Conservation (phyloP, 257 asterid genomes). For the Buddleja alternifolia region DNA sequence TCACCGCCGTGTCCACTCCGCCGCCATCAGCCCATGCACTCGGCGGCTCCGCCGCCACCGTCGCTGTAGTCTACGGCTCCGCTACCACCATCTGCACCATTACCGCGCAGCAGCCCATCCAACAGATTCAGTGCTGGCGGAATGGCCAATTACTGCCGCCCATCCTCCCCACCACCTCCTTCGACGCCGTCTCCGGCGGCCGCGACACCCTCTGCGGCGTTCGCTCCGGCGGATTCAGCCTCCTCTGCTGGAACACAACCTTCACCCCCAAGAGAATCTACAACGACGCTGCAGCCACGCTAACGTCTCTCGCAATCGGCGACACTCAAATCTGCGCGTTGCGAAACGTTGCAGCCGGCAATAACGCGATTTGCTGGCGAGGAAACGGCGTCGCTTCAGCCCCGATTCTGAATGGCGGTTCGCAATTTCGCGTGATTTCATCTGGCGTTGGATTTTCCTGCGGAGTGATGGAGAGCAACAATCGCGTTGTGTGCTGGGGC, state of each 20-base stretch:
- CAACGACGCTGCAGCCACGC: constrained; percentile 39
- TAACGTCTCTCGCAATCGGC: constrained; percentile 58
- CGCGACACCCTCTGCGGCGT: constrained; percentile 60
- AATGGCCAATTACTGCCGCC: constrained; percentile 38
- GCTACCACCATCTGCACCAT: constrained; percentile 64
- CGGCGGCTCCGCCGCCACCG: constrained; percentile 71
- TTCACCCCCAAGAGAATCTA: constrained; percentile 58
- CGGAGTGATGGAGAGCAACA: constrained; percentile 42
- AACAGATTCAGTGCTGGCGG: constrained; percentile 71
- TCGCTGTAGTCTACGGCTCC: constrained; percentile 71
- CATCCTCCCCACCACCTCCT: constrained; percentile 53
- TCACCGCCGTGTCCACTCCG: constrained; percentile 29
- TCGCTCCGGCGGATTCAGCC: constrained; percentile 67
- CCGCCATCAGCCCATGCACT: constrained; percentile 51
- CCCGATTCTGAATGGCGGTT: constrained; percentile 23
- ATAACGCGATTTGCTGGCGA: constrained; percentile 66
- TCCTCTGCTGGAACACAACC: constrained; percentile 66
- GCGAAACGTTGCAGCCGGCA: constrained; percentile 29
- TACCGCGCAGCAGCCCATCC: constrained; percentile 54
- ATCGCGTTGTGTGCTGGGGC: constrained; percentile 74
- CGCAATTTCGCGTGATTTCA: constrained; percentile 48
- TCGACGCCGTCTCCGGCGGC: constrained; percentile 78
- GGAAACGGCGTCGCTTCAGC: constrained; percentile 33
- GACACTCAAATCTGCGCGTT: constrained; percentile 68
- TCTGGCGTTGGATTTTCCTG: constrained; percentile 75